phyloP scores from a whole-genome alignment of 2,329 filamentous ascomycete species.

The Juglanconis oblonga region DNA sequence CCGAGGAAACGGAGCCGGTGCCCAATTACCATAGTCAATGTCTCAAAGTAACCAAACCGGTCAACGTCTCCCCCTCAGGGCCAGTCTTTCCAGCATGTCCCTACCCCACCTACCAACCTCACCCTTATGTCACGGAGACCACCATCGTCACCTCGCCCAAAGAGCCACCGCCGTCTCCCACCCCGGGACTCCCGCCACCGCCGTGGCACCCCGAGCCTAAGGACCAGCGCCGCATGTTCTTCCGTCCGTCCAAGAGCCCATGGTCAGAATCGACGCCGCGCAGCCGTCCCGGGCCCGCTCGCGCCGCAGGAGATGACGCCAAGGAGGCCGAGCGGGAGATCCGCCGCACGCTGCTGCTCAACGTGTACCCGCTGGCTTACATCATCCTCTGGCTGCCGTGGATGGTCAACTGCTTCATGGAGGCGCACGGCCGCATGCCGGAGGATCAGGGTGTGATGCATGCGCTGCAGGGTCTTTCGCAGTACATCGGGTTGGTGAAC shows the following conservation, averaged over 20 bases:
- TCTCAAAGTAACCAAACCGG: neutral
- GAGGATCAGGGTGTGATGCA: neutral
- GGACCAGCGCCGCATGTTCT: neutral
- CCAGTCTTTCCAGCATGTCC: neutral
- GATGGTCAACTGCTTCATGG: constrained; percentile 5
- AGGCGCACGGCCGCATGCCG: neutral
- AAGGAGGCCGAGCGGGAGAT: constrained; percentile 2
- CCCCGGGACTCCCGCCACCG: neutral
- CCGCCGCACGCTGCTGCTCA: constrained; percentile 1
- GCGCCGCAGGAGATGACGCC: neutral
- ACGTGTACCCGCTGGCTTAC: constrained; percentile 3
- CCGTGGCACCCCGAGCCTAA: neutral
- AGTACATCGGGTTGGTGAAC: constrained; percentile 9
- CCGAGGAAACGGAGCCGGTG: neutral
- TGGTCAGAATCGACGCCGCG: neutral
- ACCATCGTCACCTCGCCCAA: neutral
- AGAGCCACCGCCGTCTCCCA: neutral
- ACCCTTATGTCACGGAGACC: neutral
- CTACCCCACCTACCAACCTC: neutral
- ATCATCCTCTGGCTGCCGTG: constrained; percentile 3
- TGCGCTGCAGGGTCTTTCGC: constrained; percentile 1
- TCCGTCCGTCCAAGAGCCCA: neutral
- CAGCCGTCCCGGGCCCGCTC: neutral
- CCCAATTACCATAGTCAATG: neutral
- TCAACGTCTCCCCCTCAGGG: neutral